Percentiles rank a stretch among this genome's conserved stretches.
Conservation (phyloP, 2,329 filamentous ascomycete genomes). For the Hirsutella thompsonii region DNA sequence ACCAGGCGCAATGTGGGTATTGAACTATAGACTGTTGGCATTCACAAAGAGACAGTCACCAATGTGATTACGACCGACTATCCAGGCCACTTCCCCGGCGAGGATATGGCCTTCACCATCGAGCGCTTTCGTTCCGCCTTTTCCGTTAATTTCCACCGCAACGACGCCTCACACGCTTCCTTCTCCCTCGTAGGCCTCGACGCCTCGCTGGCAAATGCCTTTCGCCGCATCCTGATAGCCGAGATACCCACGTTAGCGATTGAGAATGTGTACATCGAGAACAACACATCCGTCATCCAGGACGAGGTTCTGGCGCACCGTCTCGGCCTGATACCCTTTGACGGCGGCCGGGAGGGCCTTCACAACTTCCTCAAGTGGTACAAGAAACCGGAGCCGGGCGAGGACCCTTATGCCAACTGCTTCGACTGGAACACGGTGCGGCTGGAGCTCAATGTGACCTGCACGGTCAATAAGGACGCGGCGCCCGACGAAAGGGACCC, state of each 20-base stretch:
- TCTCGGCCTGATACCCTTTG: constrained; percentile 81
- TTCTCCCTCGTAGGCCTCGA: constrained; percentile 92
- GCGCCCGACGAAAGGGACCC: constrained; percentile 66
- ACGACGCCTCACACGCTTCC: constrained; percentile 60
- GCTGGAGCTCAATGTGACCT: constrained; percentile 64
- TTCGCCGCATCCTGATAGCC: constrained; percentile 87
- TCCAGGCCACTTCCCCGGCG: constrained; percentile 79
- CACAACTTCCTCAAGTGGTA: constrained; percentile 70
- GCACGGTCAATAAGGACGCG: constrained; percentile 65
- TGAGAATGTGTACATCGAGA: constrained; percentile 82
- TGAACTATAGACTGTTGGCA: constrained; percentile 62
- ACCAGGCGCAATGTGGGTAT: neutral
- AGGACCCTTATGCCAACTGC: constrained; percentile 45
- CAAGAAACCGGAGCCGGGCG: constrained; percentile 52
- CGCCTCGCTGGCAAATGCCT: constrained; percentile 88
- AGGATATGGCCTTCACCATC: constrained; percentile 71
- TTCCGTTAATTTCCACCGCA: constrained; percentile 71
- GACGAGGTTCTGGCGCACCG: constrained; percentile 91
- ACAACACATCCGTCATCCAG: constrained; percentile 96
- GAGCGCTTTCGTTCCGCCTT: constrained; percentile 60
- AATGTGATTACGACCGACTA: constrained; percentile 85
- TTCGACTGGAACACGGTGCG: constrained; percentile 82
- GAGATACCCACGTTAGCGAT: constrained; percentile 93
- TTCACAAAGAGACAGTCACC: constrained; percentile 83
- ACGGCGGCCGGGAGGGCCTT: constrained; percentile 64